Evolutionary conservation across 2,329 filamentous ascomycete species (phyloP), one percentile per base, ranked within the genome.

Genomic region (Simplicillium sp.): DNA sequence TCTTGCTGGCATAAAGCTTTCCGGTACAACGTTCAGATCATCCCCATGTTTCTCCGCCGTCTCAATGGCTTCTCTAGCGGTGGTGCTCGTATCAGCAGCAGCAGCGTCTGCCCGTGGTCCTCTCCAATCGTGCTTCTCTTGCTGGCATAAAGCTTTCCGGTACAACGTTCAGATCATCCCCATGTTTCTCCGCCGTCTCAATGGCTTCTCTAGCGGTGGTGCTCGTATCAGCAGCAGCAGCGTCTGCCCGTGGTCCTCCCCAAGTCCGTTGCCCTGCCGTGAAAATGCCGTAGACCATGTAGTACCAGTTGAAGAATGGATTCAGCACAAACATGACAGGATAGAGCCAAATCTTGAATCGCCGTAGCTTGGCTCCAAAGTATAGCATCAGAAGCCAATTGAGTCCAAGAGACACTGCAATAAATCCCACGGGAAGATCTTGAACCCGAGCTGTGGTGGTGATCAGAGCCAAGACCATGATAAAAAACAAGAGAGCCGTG

Each of bases 361-460:
- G 77, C 45, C 82, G 81, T 37, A 97, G 75, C 62, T 87, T 88
- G 41, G 82, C 75, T 17, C 87, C 90, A 59, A 97, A 96, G 67
- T 95, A 97, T 46, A 97, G 67, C 90, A 97, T 97, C 59, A 97
- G 77, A 38, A 87, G 58, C 83, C 90, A 97, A 58, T 97, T 97
- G 32, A 97, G 71, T 1, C 90, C 89, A 2, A 97, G 74, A 0
- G 89, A 96, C 25, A 97, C 82, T 25, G 79, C 88, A 52, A 97
- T 94, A 63, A 97, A 96, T 14, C 89, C 89, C 16, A 96, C 82
- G 0, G 92, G 92, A 7, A 97, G 71, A 54, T 92, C 82, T 17
- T 75, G 62, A 29, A 94, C 70, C 49, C 73, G 82, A 58, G 87
- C 87, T 1, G 83, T 85, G 0, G 88, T 95, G 6, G 86, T 92